Conservation (phyloP, 345 rosid species). For the Psidium friedrichsthalianum region DNA sequence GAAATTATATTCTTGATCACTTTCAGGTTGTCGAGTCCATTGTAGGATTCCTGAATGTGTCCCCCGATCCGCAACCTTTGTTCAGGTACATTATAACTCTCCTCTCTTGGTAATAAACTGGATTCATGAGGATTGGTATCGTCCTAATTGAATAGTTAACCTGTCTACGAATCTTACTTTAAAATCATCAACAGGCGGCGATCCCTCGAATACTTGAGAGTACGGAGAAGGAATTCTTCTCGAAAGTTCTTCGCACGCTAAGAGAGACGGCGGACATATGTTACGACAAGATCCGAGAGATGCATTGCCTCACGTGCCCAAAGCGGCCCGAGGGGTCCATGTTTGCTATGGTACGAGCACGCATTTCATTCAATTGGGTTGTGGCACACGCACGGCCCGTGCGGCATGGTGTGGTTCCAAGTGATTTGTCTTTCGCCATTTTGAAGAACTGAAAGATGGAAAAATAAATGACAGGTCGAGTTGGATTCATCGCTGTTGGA, state of each 20-base stretch:
- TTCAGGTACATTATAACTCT: slow-evolving; percentile 9
- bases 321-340: slow-evolving; percentile 62
- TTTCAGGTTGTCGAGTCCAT: slow-evolving; percentile 13
- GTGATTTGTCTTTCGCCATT: not conserved
- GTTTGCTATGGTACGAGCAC: slow-evolving; percentile 42
- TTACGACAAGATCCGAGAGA: slow-evolving; percentile 36
- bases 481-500: not conserved
- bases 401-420: not conserved
- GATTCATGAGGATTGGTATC: not conserved
- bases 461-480: not conserved
- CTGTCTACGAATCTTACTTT: not conserved
- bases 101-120: not conserved
- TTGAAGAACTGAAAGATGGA: not conserved
- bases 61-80: slow-evolving; percentile 15
- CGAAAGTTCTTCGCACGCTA: slow-evolving; percentile 22
- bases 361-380: not conserved
- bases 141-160: not conserved
- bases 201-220: slow-evolving; percentile 48
- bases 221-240: slow-evolving; percentile 48
- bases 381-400: too few species aligned
- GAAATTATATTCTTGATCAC: not conserved
- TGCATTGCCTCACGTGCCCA: slow-evolving; percentile 47
- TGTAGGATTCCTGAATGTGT: not conserved
- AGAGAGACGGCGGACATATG: slow-evolving; percentile 38
- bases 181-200: slow-evolving; percentile 34